Evolutionary conservation across 1,139 yeast species (phyloP).

Genomic region (Lodderomyces theae): DNA sequence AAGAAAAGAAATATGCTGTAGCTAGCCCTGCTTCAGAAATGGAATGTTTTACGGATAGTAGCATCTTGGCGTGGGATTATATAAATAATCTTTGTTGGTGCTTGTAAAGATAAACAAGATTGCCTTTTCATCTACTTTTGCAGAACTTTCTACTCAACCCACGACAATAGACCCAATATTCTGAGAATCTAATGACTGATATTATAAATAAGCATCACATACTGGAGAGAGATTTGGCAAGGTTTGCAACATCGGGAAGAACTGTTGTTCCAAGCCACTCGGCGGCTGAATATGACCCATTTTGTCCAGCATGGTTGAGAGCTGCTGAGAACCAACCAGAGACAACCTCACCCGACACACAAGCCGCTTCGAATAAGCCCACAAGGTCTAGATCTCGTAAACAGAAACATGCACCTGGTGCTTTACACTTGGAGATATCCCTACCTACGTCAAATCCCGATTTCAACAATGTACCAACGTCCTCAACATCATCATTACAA

Average conservation of each 20-base stretch:
- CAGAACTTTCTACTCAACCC: neutral
- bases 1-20: too few relatives aligned
- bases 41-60: too few relatives aligned
- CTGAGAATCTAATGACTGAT: neutral
- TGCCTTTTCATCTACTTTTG: too few relatives aligned
- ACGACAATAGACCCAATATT: too few relatives aligned
- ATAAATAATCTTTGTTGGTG: too few relatives aligned
- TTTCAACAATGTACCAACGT: neutral
- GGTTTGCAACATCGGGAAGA: neutral
- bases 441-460: neutral
- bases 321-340: neutral
- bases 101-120: too few relatives aligned
- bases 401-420: neutral
- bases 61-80: too few relatives aligned
- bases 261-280: neutral
- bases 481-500: neutral
- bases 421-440: neutral
- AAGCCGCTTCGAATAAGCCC: neutral
- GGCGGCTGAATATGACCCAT: constrained; percentile 4
- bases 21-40: too few relatives aligned
- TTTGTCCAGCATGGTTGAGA: constrained; percentile 9
- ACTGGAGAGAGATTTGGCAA: constrained; percentile 1
- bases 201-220: neutral
- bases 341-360: neutral
- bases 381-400: neutral